Conservation (phyloP, 108 stramenopile genomes). For the Cafeteria roenbergensis region DNA sequence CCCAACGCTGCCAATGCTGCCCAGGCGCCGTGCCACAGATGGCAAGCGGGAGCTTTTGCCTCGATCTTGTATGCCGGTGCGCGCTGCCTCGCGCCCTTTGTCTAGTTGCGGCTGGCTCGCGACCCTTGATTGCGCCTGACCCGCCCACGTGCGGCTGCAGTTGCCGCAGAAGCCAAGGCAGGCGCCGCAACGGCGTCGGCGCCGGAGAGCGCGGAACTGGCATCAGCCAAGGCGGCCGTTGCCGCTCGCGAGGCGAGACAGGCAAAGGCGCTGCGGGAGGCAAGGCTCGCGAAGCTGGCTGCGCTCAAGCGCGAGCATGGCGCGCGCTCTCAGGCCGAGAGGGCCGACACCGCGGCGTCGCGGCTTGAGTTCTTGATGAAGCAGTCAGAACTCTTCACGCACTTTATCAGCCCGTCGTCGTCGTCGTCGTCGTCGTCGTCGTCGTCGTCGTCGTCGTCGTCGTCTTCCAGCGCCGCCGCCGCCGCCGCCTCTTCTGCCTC, state of each 20-base stretch:
- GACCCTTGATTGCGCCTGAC: no score
- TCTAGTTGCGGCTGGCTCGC: no score
- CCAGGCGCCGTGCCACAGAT: no score
- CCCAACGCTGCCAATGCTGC: no score
- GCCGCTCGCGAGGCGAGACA: conserved; percentile 4
- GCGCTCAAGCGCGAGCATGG: conserved; percentile 13
- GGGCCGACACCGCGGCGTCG: conserved; percentile 59
- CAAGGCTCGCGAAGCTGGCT: background rate
- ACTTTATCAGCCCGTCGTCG: conserved; percentile 70
- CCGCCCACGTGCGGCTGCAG: no score
- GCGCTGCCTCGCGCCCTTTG: no score
- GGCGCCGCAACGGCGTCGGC: background rate
- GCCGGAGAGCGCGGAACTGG: background rate
- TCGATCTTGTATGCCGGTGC: no score
- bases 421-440: conserved; percentile 43
- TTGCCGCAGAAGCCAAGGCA: background rate
- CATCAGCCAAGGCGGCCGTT: background rate
- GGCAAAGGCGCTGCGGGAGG: background rate
- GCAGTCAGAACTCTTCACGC: conserved; percentile 94
- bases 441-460: conserved; percentile 38
- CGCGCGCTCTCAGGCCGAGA: conserved; percentile 20
- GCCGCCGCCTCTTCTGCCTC: background rate
- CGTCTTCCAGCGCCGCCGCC: background rate
- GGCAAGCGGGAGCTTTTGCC: no score
- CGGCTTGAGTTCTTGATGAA: conserved; percentile 76